Evolutionary conservation across 2,329 filamentous ascomycete genomes (phyloP).

Genomic region (Thielaviopsis populi): DNA sequence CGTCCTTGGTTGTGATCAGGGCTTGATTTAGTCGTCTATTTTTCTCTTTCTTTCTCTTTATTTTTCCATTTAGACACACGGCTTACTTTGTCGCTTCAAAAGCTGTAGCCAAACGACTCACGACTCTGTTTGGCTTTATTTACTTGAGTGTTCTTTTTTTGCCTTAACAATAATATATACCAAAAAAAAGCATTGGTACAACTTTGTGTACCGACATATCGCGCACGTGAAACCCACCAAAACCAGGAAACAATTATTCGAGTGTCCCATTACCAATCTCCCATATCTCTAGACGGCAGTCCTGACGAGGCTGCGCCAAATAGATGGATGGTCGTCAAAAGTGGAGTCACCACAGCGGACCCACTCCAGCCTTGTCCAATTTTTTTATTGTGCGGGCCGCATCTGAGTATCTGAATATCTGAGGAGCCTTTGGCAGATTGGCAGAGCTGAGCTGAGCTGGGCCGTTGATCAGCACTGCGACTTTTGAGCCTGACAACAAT

Average conservation of each 20-base stretch:
- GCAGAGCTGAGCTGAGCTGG: neutral
- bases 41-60: neutral
- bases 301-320: neutral
- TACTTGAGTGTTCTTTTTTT: neutral
- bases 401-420: neutral
- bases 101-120: neutral
- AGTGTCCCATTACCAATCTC: neutral
- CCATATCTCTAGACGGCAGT: neutral
- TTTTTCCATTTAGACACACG: neutral
- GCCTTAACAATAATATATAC: neutral
- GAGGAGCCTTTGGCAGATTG: neutral
- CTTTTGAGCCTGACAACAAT: neutral
- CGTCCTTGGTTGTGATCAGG: too few relatives aligned
- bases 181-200: neutral
- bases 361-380: constrained; percentile 8
- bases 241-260: too few relatives aligned
- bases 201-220: neutral
- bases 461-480: neutral
- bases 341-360: neutral
- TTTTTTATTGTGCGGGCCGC: constrained; percentile 2
- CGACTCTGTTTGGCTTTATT: neutral
- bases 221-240: too few relatives aligned
- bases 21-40: neutral
- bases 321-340: constrained; percentile 1
- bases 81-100: neutral